Conservation (phyloP, 768 basidiomycete species). For the Grammothele lineata region DNA sequence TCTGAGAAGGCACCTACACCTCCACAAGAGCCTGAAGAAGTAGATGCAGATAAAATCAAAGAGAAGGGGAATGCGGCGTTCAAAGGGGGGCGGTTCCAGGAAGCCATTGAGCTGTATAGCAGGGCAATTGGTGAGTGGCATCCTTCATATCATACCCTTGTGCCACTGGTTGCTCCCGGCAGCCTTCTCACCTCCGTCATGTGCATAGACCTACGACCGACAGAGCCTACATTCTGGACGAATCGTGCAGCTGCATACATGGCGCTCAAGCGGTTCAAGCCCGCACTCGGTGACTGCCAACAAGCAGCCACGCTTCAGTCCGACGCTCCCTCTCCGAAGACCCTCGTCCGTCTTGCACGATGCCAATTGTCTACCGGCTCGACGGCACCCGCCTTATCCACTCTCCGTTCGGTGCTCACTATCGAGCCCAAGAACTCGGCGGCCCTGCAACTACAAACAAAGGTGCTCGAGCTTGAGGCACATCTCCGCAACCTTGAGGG, state of each 20-base stretch:
- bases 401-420: constrained; percentile 55
- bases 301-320: constrained; percentile 64
- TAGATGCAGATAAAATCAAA: constrained; percentile 58
- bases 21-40: background rate
- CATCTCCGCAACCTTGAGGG: constrained; percentile 62
- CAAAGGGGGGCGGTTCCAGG: constrained; percentile 57
- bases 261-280: constrained; percentile 70
- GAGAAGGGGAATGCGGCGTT: constrained; percentile 75
- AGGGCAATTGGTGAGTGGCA: constrained; percentile 59
- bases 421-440: constrained; percentile 59
- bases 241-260: constrained; percentile 88
- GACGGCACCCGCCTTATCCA: constrained; percentile 60
- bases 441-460: constrained; percentile 57
- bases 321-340: constrained; percentile 60
- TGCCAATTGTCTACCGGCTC: constrained; percentile 82
- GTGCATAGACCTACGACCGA: constrained; percentile 23
- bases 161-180: background rate
- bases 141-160: background rate
- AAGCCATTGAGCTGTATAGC: constrained; percentile 72
- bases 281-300: constrained; percentile 78
- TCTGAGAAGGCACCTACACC: background rate
- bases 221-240: constrained; percentile 72
- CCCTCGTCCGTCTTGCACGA: constrained; percentile 74
- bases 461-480: constrained; percentile 55
- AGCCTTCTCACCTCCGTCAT: background rate